These are phyloP conservation scores for Panaeolus cyanescens DNA, from an alignment of 768 basidiomycete genomes.

Conservation along the genomic window DNA sequence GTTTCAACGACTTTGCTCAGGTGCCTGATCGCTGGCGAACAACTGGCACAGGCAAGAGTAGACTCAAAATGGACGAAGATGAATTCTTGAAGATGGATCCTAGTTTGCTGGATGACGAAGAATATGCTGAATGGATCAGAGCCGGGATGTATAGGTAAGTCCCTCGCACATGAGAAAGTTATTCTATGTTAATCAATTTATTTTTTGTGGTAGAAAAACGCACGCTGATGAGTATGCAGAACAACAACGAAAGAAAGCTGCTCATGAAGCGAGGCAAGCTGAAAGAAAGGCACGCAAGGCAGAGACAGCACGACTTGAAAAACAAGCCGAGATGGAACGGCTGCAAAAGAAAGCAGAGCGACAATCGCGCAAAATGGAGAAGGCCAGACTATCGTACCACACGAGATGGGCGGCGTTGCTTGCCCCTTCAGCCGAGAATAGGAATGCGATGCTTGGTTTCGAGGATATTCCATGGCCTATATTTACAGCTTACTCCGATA, in stretches of 20 bases:
- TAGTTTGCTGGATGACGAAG: constrained; percentile 74
- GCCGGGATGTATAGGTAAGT: constrained; percentile 81
- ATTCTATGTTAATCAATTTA: constrained; percentile 6
- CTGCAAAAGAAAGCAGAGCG: constrained; percentile 48
- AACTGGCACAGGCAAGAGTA: constrained; percentile 23
- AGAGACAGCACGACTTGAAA: constrained; percentile 55
- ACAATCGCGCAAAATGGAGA: constrained; percentile 42
- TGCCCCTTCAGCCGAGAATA: constrained; percentile 23
- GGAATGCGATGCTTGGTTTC: constrained; percentile 34
- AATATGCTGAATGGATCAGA: constrained; percentile 87
- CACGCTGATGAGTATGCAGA: constrained; percentile 71
- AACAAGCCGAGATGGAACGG: constrained; percentile 53
- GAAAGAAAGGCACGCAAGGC: constrained; percentile 54
- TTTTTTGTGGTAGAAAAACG: constrained; percentile 50
- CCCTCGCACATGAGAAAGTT: constrained; percentile 4
- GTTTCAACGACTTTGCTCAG: constrained; percentile 68
- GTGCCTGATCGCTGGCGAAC: constrained; percentile 71
- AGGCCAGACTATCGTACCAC: constrained; percentile 57
- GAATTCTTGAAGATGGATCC: constrained; percentile 45
- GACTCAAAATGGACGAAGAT: constrained; percentile 29
- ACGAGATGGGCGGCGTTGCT: constrained; percentile 56
- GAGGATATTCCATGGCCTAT: constrained; percentile 78
- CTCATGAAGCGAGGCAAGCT: constrained; percentile 51
- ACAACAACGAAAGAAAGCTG: constrained; percentile 54
- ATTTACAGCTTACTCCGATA: constrained; percentile 32